Conservation (phyloP, 495 filamentous ascomycete species). For the Aspergillus diversus region DNA sequence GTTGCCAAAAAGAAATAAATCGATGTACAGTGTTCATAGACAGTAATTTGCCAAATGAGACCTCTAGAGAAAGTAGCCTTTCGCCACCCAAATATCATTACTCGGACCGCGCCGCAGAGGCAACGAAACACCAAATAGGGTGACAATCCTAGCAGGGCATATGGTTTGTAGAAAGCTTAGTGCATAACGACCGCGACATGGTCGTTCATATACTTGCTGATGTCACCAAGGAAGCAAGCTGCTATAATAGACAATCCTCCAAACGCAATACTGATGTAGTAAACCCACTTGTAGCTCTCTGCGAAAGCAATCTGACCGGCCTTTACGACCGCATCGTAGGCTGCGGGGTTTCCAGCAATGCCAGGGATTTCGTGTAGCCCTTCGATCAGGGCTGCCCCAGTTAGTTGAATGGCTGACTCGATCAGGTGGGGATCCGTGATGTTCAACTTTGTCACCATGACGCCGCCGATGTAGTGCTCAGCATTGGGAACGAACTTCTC, state of each 20-base stretch:
- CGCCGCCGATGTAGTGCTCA: slow-evolving; percentile 53
- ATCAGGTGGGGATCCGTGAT: slow-evolving; percentile 53
- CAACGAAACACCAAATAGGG: neutral
- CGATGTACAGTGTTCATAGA: neutral
- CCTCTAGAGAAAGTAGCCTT: too few relatives aligned
- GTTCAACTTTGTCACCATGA: slow-evolving; percentile 54
- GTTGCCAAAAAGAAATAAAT: neutral
- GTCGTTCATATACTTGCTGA: slow-evolving; percentile 67
- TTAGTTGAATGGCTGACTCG: slow-evolving; percentile 57
- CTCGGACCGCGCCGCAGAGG: neutral
- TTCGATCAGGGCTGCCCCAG: slow-evolving; percentile 56
- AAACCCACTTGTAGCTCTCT: slow-evolving; percentile 68
- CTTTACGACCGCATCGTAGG: slow-evolving; percentile 58
- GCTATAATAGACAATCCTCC: slow-evolving; percentile 64
- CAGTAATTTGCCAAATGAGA: too few relatives aligned
- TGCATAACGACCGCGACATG: slow-evolving; percentile 67
- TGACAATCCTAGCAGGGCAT: neutral
- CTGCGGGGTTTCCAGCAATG: slow-evolving; percentile 13
- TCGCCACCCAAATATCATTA: neutral
- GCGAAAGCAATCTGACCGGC: slow-evolving; percentile 67
- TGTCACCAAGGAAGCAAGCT: slow-evolving; percentile 65
- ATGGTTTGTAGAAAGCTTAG: neutral
- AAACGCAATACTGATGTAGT: slow-evolving; percentile 70
- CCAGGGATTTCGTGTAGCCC: slow-evolving; percentile 48
- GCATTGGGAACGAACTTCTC: slow-evolving; percentile 63